Conservation (phyloP, 1,284 basidiomycete genomes). For the Waitea zeae region DNA sequence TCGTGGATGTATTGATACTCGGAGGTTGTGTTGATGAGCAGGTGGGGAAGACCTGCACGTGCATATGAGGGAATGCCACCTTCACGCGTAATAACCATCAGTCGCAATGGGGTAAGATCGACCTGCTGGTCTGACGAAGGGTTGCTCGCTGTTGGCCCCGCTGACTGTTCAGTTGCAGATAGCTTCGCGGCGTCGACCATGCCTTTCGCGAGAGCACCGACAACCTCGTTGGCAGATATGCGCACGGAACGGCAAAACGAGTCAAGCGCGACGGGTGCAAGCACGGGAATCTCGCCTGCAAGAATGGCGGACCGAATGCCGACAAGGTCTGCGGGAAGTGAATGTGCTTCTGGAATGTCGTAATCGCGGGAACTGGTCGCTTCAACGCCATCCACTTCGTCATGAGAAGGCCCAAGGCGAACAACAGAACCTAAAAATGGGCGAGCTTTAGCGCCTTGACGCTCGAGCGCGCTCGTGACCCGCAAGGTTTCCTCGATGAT, state of each 20-base stretch:
- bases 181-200: constrained; percentile 56
- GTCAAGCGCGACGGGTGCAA: constrained; percentile 89
- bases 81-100: constrained; percentile 96
- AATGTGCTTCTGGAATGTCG: constrained; percentile 55
- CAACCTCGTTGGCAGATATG: constrained; percentile 80
- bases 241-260: constrained; percentile 78
- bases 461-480: constrained; percentile 71
- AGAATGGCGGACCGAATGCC: constrained; percentile 78
- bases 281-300: constrained; percentile 90
- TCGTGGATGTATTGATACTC: constrained; percentile 79
- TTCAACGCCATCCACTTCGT: constrained; percentile 19
- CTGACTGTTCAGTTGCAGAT: constrained; percentile 14
- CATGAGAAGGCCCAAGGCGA: constrained; percentile 62
- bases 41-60: constrained; percentile 84
- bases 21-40: constrained; percentile 86
- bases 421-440: constrained; percentile 82
- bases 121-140: constrained; percentile 17
- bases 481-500: constrained; percentile 67
- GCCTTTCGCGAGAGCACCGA: constrained; percentile 76
- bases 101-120: constrained; percentile 78
- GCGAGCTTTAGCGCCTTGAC: constrained; percentile 72
- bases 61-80: constrained; percentile 98
- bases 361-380: constrained; percentile 13
- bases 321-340: constrained; percentile 58
- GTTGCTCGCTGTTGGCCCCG: too few species aligned